Conservation (phyloP, 768 basidiomycete species). For the Mycena chlorophos region DNA sequence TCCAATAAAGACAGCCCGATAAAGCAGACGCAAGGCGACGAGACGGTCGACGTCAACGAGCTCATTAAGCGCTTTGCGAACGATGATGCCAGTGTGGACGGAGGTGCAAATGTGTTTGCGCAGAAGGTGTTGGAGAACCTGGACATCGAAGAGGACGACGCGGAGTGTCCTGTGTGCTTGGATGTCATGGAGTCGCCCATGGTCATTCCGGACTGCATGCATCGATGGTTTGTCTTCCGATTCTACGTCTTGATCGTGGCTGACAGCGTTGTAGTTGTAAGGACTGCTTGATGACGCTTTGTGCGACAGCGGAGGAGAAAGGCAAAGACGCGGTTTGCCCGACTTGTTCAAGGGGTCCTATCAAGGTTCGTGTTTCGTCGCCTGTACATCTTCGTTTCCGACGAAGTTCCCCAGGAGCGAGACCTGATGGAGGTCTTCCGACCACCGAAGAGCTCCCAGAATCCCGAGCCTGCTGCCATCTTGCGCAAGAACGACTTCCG, state of each 20-base stretch:
- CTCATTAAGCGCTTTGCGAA: constrained; percentile 56
- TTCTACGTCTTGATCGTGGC: not conserved
- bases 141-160: constrained; percentile 46
- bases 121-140: constrained; percentile 67
- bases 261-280: constrained; percentile 62
- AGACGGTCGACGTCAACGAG: constrained; percentile 54
- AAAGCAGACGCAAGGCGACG: constrained; percentile 40
- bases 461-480: constrained; percentile 45
- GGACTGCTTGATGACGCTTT: constrained; percentile 79
- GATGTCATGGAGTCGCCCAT: constrained; percentile 73
- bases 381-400: not conserved
- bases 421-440: constrained; percentile 66
- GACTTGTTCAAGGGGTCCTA: constrained; percentile 69
- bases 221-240: constrained; percentile 57
- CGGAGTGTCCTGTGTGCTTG: constrained; percentile 81
- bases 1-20: constrained; percentile 46
- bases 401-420: constrained; percentile 40
- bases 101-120: constrained; percentile 48
- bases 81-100: constrained; percentile 37
- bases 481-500: constrained; percentile 82
- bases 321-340: constrained; percentile 77
- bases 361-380: constrained; percentile 52
- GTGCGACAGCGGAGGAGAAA: constrained; percentile 68
- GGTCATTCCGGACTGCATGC: constrained; percentile 74
- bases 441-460: constrained; percentile 37